These are phyloP conservation scores for Psilocybe tampanensis DNA, from an alignment of 768 basidiomycete species.

Conservation along the genomic window DNA sequence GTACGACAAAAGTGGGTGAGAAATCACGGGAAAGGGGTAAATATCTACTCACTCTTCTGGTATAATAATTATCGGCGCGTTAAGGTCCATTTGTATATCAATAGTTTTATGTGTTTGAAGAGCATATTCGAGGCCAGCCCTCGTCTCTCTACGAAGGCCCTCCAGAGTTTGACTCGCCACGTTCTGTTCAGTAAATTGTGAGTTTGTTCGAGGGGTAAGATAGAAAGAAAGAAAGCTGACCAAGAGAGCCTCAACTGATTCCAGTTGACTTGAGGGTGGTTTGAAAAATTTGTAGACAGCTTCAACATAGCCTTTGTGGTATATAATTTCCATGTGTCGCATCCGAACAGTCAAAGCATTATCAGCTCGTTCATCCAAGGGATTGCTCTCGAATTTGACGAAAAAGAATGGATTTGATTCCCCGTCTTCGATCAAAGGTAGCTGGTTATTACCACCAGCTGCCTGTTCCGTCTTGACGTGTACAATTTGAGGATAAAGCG, in stretches of 20 bases:
- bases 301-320: constrained; percentile 93
- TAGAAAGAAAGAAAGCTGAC: constrained; percentile 42
- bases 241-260: constrained; percentile 92
- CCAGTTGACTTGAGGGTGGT: constrained; percentile 91
- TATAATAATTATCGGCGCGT: constrained; percentile 95
- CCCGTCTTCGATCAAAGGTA: constrained; percentile 18
- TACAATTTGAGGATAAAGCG: constrained; percentile 89
- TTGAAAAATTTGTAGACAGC: constrained; percentile 90
- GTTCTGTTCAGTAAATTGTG: constrained; percentile 48
- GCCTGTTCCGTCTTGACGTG: constrained; percentile 49
- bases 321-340: constrained; percentile 96
- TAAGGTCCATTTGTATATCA: constrained; percentile 95
- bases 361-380: constrained; percentile 89
- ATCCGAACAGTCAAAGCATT: constrained; percentile 86
- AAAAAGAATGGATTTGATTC: constrained; percentile 68
- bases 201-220: constrained; percentile 5
- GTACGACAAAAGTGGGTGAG: background rate
- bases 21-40: background rate
- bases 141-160: constrained; percentile 89
- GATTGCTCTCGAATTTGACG: constrained; percentile 89
- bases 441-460: constrained; percentile 4
- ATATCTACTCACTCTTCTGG: constrained; percentile 76
- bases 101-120: constrained; percentile 93
- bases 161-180: constrained; percentile 94
- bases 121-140: constrained; percentile 92